A percentile compares a stretch with the other conserved stretches of the same genome.
Conservation (phyloP, 2,329 filamentous ascomycete species). For the Diaporthe sp. region DNA sequence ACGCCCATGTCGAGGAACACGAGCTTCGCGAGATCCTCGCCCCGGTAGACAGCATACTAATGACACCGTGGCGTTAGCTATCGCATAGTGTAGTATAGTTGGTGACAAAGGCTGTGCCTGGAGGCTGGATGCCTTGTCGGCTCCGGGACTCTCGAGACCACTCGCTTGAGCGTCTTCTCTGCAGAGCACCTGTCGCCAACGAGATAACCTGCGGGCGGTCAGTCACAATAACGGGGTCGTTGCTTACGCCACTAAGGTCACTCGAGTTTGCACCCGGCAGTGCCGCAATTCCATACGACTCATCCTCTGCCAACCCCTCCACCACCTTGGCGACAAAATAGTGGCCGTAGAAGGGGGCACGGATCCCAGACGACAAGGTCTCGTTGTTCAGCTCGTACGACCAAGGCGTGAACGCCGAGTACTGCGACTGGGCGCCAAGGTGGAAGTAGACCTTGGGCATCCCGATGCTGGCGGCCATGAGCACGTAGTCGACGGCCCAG, state of each 20-base stretch:
- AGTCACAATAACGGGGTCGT: neutral
- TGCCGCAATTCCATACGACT: slow-evolving; percentile 45
- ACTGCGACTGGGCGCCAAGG: slow-evolving; percentile 42
- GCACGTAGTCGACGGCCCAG: slow-evolving; percentile 62
- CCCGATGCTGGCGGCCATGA: slow-evolving; percentile 52
- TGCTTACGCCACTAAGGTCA: slow-evolving; percentile 47
- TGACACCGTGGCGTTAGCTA: neutral
- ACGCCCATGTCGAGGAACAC: slow-evolving; percentile 54
- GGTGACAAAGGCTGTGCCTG: neutral
- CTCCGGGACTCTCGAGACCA: neutral
- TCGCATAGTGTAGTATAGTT: neutral
- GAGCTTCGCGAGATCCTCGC: slow-evolving; percentile 47
- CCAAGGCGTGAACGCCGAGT: slow-evolving; percentile 41
- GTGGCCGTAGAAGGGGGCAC: slow-evolving; percentile 51
- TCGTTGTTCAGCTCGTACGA: slow-evolving; percentile 50
- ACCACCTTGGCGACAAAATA: slow-evolving; percentile 52
- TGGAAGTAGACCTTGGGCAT: slow-evolving; percentile 59
- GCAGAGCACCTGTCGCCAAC: neutral
- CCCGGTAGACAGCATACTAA: slow-evolving; percentile 49
- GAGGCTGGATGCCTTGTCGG: neutral
- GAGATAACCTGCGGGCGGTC: neutral
- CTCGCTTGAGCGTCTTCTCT: neutral
- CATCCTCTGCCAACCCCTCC: slow-evolving; percentile 34
- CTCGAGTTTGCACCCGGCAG: slow-evolving; percentile 52
- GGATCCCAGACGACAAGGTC: slow-evolving; percentile 48